These are phyloP conservation scores for Tulasnella sp. DNA, from an alignment of 768 basidiomycete genomes.

Conservation along the genomic window DNA sequence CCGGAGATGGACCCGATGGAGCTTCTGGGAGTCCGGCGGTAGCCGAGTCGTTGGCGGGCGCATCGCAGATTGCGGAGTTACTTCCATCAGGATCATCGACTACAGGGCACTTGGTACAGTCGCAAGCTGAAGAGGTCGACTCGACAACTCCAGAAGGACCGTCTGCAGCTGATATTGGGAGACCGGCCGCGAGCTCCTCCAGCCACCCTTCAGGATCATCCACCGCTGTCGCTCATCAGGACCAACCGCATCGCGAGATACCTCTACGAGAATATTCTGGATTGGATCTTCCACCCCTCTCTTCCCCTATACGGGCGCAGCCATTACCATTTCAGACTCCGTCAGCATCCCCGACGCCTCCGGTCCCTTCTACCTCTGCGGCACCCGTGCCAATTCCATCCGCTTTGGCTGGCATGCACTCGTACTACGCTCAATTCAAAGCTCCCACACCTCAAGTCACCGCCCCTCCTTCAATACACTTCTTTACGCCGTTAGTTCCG, in stretches of 20 bases:
- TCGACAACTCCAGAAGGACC: background rate
- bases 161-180: background rate
- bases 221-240: background rate
- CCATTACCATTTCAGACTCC: background rate
- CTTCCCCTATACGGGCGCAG: background rate
- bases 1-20: background rate
- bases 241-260: background rate
- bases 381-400: background rate
- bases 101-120: background rate
- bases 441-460: background rate
- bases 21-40: background rate
- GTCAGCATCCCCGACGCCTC: background rate
- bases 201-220: background rate
- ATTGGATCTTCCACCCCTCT: background rate
- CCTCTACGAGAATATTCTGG: background rate
- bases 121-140: background rate
- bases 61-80: background rate
- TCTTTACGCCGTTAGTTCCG: background rate
- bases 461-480: background rate
- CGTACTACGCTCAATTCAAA: conserved; percentile 7
- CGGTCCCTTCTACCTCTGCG: background rate
- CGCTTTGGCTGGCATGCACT: background rate
- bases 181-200: background rate
- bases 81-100: background rate
- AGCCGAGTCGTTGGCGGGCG: background rate